Conservation (phyloP, 495 filamentous ascomycete genomes). For the Penicillium atrosanguineum region DNA sequence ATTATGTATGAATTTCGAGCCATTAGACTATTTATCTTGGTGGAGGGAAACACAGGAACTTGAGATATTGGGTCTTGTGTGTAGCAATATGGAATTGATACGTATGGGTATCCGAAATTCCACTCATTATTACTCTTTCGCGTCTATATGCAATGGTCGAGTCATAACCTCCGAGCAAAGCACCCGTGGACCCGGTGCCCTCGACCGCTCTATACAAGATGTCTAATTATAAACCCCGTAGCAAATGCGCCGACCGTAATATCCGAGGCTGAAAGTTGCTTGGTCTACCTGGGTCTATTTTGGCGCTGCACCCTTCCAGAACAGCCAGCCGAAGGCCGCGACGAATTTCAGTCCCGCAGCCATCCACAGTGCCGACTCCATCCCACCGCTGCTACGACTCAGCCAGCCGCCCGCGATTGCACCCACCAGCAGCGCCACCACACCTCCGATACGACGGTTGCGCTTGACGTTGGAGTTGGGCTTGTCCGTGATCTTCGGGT, state of each 20-base stretch:
- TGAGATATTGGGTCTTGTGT: too few species aligned
- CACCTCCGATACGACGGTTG: slow-evolving; percentile 58
- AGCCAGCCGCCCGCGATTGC: slow-evolving; percentile 65
- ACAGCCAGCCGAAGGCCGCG: slow-evolving; percentile 40
- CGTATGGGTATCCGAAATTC: too few species aligned
- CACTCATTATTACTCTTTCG: too few species aligned
- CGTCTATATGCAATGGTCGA: neutral
- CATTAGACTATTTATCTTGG: too few species aligned
- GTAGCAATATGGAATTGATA: too few species aligned
- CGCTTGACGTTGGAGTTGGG: slow-evolving; percentile 58
- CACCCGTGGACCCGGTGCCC: too few species aligned
- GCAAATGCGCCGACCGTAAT: neutral
- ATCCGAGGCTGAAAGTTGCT: neutral
- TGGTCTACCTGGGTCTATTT: slow-evolving; percentile 13
- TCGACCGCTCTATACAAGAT: neutral
- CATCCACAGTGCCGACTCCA: slow-evolving; percentile 58
- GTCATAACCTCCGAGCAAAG: neutral
- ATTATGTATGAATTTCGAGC: too few species aligned
- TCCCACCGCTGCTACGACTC: slow-evolving; percentile 51
- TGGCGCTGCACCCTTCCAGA: slow-evolving; percentile 35
- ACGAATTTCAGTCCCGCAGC: slow-evolving; percentile 56
- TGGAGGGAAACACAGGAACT: too few species aligned
- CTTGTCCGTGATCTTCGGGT: slow-evolving; percentile 49
- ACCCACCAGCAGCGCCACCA: slow-evolving; percentile 56
- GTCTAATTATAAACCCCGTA: neutral